Evolutionary conservation across 2,329 filamentous ascomycete species (phyloP).

Genomic region (Lachnellula hyalina): DNA sequence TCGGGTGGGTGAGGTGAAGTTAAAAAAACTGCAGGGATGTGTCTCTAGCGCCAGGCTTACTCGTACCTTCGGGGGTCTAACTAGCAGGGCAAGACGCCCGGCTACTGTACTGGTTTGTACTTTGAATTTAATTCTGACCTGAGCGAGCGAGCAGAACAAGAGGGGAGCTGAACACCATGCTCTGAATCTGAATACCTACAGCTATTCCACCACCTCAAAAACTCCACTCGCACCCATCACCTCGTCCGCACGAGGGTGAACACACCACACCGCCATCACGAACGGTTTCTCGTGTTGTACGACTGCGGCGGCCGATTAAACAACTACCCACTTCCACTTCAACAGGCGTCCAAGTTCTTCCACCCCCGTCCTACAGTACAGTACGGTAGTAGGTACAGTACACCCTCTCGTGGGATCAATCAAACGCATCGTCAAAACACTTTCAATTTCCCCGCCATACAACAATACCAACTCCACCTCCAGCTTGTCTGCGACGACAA

Average conservation of each 20-base stretch:
- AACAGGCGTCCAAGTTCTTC: constrained; percentile 9
- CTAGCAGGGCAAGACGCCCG: no score
- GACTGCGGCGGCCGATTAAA: not conserved
- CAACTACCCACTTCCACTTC: constrained; percentile 3
- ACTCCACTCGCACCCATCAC: not conserved
- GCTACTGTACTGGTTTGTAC: not conserved
- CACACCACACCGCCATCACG: not conserved
- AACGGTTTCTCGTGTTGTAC: constrained; percentile 9
- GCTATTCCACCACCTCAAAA: not conserved
- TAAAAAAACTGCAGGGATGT: not conserved
- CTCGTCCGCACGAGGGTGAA: not conserved
- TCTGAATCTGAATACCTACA: not conserved
- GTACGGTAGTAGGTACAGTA: not conserved
- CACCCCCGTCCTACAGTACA: not conserved
- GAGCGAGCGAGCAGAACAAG: not conserved
- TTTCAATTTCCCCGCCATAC: not conserved
- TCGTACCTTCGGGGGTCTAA: no score
- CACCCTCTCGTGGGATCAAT: constrained; percentile 5
- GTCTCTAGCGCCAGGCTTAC: not conserved
- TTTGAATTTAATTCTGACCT: not conserved
- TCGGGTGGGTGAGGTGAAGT: not conserved
- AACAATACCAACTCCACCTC: constrained; percentile 6
- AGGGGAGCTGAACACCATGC: not conserved
- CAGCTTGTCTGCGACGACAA: constrained; percentile 30
- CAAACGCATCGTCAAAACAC: constrained; percentile 9